Evolutionary conservation across 768 basidiomycete species (phyloP), one percentile per base, ranked within the genome.

Genomic region (Mycena vulgaris): DNA sequence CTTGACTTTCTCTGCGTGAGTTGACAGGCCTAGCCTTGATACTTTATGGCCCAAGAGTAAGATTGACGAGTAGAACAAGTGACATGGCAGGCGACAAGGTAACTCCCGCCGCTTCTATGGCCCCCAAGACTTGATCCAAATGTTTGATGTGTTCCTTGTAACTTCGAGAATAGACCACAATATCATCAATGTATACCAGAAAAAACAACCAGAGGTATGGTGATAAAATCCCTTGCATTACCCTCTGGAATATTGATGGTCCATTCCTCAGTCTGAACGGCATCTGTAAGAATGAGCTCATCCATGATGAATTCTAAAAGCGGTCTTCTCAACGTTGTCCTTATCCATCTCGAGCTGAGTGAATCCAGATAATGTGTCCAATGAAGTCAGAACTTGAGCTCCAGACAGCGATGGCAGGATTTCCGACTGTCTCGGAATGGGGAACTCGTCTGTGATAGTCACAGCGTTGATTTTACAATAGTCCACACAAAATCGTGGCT

Each of bases 291-390:
- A 82, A 82, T 81, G 80, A 23, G 61, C 75, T 8, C 80, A 72
- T 14, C 80, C 80, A 55, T 62, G 42, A 55, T 80, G 80, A 0
- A 77, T 75, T 6, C 75, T 55, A 64, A 81, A 81, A 10, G 78
- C 80, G 2, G 78, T 80, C 37, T 80, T 79, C 45, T 76, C 63
- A 11, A 66, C 49, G 35, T 75, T 74, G 4, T 47, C 45, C 45
- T 47, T 16, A 47, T 8, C 45, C 23, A 47, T 47, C 23, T 47
- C 45, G 7, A 80, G 27, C 57, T 82, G 81, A 2, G 73, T 79
- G 65, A 81, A 82, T 14, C 81, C 78, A 0, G 81, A 67, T 1
- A 79, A 68, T 5, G 79, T 76, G 68, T 82, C 81, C 42, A 82
- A 52, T 1, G 78, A 67, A 10, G 78, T 68, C 4, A 82, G 69